These are phyloP conservation scores for Helotiales sp. DNA, from an alignment of 2,329 filamentous ascomycete species.

Conservation along the genomic window DNA sequence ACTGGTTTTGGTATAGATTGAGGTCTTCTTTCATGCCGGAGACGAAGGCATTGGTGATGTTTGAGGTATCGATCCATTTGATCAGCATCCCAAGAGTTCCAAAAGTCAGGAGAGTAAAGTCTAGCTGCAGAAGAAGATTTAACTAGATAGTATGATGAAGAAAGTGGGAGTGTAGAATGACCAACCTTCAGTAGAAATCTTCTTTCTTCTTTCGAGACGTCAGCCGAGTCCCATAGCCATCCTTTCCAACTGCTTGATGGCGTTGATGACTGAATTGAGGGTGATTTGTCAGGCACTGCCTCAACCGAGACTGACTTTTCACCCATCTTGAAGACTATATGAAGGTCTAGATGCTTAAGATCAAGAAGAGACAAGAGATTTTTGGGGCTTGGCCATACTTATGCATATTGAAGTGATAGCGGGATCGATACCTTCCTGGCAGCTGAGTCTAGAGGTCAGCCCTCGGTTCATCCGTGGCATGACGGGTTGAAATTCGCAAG, in stretches of 20 bases:
- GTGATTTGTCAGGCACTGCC: too few relatives aligned
- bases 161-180: too few relatives aligned
- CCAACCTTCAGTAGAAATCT: conserved; percentile 49
- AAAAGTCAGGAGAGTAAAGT: conserved; percentile 18
- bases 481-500: conserved; percentile 15
- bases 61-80: conserved; percentile 39
- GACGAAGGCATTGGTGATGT: conserved; percentile 48
- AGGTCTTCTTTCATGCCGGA: conserved; percentile 52
- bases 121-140: conserved; percentile 5
- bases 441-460: not conserved
- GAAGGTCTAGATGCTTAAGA: not conserved
- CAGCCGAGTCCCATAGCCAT: conserved; percentile 53
- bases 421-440: not conserved
- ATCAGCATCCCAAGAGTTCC: conserved; percentile 21
- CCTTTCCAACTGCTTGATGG: conserved; percentile 42
- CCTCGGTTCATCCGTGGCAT: conserved; percentile 1
- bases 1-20: conserved; percentile 47
- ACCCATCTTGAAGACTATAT: not conserved
- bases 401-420: not conserved
- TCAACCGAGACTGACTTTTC: conserved; percentile 5
- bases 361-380: not conserved
- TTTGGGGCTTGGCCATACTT: not conserved
- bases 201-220: conserved; percentile 50
- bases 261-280: conserved; percentile 1
- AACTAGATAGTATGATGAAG: too few relatives aligned